Evolutionary conservation across 345 rosid species (phyloP).

Genomic region (Hypericum perforatum): DNA sequence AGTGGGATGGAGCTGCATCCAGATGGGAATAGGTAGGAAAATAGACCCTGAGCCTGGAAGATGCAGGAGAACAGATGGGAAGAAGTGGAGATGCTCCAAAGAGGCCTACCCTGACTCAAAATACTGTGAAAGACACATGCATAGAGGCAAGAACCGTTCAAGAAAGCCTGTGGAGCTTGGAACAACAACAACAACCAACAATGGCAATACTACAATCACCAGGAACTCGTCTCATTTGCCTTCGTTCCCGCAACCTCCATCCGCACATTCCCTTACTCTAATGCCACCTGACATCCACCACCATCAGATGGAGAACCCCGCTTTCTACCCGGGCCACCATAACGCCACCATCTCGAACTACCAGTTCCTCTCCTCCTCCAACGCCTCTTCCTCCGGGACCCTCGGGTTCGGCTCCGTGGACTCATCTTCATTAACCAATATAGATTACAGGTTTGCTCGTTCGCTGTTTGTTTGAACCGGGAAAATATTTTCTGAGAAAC

Average conservation of each 20-base stretch:
- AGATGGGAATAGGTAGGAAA: conserved; percentile 65
- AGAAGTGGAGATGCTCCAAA: conserved; percentile 92
- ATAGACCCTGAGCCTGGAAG: conserved; percentile 90
- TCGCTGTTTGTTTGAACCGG: not conserved
- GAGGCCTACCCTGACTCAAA: conserved; percentile 87
- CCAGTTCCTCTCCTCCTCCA: conserved; percentile 22
- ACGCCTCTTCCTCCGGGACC: conserved; percentile 25
- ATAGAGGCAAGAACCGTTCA: conserved; percentile 94
- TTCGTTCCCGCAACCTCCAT: conserved; percentile 8
- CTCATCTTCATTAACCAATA: conserved; percentile 22
- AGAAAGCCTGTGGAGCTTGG: conserved; percentile 81
- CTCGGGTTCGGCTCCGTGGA: conserved; percentile 32
- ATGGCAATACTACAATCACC: conserved; percentile 15
- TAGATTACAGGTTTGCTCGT: conserved; percentile 42
- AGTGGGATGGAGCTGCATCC: conserved; percentile 79
- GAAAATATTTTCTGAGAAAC: not conserved
- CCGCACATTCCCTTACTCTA: conserved; percentile 30
- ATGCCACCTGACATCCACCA: conserved; percentile 8
- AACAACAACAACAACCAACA: conserved; percentile 4
- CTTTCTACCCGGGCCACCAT: too few relatives aligned
- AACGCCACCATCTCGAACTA: not conserved
- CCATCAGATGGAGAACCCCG: too few relatives aligned
- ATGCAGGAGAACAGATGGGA: conserved; percentile 95
- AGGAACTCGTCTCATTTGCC: conserved; percentile 17
- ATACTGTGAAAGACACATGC: conserved; percentile 94